Evolutionary conservation across 2,329 filamentous ascomycete genomes (phyloP).

Genomic region (Macrophomina pseudophaseolina): DNA sequence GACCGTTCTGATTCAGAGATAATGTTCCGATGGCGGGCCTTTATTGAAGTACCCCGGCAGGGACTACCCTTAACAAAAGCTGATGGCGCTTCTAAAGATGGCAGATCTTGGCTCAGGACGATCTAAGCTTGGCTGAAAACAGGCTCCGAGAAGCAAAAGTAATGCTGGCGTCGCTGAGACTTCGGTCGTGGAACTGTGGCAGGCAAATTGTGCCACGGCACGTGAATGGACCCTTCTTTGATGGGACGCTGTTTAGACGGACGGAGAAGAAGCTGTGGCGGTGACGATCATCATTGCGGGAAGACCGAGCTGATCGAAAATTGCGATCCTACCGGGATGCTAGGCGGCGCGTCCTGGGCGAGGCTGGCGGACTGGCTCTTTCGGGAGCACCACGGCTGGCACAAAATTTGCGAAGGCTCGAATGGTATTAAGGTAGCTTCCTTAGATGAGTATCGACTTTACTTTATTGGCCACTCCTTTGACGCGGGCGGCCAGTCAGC

Average conservation of each 20-base stretch:
- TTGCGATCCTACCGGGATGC: slow-evolving; percentile 1
- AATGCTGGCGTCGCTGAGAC: background rate
- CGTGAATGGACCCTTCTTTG: background rate
- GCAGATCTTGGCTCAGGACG: background rate
- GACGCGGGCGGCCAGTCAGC: background rate
- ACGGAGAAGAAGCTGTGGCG: background rate
- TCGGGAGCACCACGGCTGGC: background rate
- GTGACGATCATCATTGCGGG: background rate
- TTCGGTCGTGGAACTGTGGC: background rate
- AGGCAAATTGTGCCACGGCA: background rate
- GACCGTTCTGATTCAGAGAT: background rate
- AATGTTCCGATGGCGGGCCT: background rate
- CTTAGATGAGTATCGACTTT: background rate
- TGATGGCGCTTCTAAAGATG: background rate
- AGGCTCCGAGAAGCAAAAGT: background rate
- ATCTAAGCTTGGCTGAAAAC: background rate
- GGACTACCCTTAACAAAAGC: background rate
- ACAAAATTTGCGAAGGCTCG: background rate
- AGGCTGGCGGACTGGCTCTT: background rate
- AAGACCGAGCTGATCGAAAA: background rate
- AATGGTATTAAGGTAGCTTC: background rate
- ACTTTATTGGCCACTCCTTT: background rate
- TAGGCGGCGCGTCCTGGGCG: background rate
- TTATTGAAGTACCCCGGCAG: background rate
- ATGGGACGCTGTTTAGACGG: background rate